Evolutionary conservation across 169 alveolate species (phyloP).

Genomic region (Babesia sp.): DNA sequence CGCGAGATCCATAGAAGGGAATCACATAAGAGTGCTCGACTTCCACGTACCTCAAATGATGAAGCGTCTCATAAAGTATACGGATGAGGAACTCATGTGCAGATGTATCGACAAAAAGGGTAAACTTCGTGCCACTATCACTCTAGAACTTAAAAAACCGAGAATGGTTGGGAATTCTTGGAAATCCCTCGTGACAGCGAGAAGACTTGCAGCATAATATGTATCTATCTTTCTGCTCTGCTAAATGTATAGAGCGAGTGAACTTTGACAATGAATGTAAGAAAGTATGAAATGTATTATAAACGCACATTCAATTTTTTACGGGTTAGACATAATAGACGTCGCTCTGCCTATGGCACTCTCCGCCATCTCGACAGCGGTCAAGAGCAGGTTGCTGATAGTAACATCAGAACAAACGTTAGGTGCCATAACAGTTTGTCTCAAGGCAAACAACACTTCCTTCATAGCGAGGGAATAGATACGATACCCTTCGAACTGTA

Average conservation of each 20-base stretch:
- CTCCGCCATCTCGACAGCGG: neutral
- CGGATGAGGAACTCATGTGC: slow-evolving; percentile 10
- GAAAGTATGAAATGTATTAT: neutral
- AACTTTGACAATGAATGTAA: no score
- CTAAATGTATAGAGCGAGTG: no score
- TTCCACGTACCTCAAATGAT: neutral
- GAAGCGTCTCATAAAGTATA: neutral
- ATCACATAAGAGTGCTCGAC: slow-evolving; percentile 27
- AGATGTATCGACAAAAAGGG: slow-evolving; percentile 7
- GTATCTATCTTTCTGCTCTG: no score
- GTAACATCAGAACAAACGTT: neutral
- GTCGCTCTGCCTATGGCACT: neutral
- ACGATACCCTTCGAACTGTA: slow-evolving; percentile 9
- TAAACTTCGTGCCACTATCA: neutral
- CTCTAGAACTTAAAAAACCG: slow-evolving; percentile 3
- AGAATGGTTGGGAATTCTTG: neutral
- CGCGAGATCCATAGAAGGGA: slow-evolving; percentile 20
- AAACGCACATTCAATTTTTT: neutral
- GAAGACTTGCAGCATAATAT: no score
- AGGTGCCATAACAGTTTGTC: neutral
- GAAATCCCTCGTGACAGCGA: neutral
- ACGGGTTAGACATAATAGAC: neutral
- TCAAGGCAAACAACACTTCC: neutral
- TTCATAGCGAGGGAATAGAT: neutral
- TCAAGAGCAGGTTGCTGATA: neutral